A percentile compares a stretch with the other conserved stretches of the same genome.
Evolutionary conservation across 257 asterid species (phyloP).

Genomic region (Henckelia pumila): DNA sequence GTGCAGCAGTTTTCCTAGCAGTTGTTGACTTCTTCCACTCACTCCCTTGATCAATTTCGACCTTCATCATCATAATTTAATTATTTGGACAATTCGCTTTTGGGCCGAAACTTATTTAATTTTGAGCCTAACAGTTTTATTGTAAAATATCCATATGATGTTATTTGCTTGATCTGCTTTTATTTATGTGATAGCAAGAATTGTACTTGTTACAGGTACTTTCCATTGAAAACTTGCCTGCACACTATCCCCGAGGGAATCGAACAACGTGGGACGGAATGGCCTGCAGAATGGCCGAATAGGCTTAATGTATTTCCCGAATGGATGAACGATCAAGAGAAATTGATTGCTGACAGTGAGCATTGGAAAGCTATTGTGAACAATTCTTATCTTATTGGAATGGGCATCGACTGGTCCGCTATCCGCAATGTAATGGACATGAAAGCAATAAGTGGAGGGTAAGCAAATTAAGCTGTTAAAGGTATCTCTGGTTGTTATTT

Average conservation of each 20-base stretch:
- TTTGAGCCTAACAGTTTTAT: too few species aligned
- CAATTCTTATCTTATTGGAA: conserved; percentile 72
- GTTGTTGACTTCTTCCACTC: too few species aligned
- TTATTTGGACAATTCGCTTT: too few species aligned
- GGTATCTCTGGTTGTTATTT: too few species aligned
- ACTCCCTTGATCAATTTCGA: too few species aligned
- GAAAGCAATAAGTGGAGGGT: conserved; percentile 98
- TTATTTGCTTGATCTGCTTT: conserved; percentile 5
- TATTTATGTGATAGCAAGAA: conserved; percentile 15
- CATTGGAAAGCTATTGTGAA: conserved; percentile 83
- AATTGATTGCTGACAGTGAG: conserved; percentile 58
- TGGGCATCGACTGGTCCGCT: conserved; percentile 87
- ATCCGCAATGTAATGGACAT: conserved; percentile 86
- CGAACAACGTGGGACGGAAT: conserved; percentile 90
- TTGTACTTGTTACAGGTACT: conserved; percentile 47
- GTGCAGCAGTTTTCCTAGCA: too few species aligned
- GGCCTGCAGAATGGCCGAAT: conserved; percentile 97
- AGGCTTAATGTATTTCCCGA: conserved; percentile 85
- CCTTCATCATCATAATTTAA: too few species aligned
- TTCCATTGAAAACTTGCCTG: conserved; percentile 61
- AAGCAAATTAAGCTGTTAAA: conserved; percentile 23
- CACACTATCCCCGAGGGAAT: conserved; percentile 70
- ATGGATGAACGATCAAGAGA: conserved; percentile 74
- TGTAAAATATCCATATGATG: too few species aligned
- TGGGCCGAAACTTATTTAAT: too few species aligned